Percentiles rank a stretch among this genome's conserved stretches.
phyloP scores from a whole-genome alignment of 371 early-diverging fungal species.

The Mortierella sp. region DNA sequence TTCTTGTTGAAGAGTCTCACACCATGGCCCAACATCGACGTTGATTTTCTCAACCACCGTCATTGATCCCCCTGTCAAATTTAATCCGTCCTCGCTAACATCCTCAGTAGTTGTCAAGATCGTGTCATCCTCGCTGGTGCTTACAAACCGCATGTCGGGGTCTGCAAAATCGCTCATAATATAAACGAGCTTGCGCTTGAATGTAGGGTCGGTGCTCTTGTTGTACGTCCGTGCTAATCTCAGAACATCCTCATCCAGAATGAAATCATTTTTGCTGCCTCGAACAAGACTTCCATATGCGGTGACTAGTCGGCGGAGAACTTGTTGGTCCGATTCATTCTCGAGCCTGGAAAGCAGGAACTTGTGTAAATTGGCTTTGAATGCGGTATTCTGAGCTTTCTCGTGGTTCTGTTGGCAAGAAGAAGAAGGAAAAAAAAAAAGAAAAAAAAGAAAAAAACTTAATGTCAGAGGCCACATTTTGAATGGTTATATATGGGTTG shows the following conservation, averaged over 20 bases:
- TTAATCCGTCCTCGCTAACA: background rate
- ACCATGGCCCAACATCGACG: conserved; percentile 49
- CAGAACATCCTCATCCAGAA: conserved; percentile 53
- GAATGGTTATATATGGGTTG: background rate
- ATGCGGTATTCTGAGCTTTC: conserved; percentile 57
- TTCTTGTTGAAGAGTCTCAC: conserved; percentile 36
- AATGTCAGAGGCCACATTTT: background rate
- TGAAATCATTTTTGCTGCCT: conserved; percentile 55
- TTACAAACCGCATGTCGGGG: conserved; percentile 53
- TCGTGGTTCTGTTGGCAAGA: conserved; percentile 62
- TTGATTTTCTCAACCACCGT: background rate
- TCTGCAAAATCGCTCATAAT: conserved; percentile 58
- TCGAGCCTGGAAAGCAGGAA: conserved; percentile 50
- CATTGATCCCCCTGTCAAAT: background rate
- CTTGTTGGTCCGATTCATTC: conserved; percentile 48
- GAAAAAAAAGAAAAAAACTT: conserved; percentile 28
- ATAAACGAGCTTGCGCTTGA: conserved; percentile 50
- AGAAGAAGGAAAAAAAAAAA: conserved; percentile 6
- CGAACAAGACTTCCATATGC: conserved; percentile 66
- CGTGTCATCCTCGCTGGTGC: background rate
- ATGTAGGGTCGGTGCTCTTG: conserved; percentile 20
- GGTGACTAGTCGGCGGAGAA: conserved; percentile 59
- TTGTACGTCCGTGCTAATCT: conserved; percentile 44
- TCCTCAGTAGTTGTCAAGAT: background rate
- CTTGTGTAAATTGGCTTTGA: conserved; percentile 42